Percentiles rank a stretch among this genome's conserved stretches.
Evolutionary conservation across 257 asterid species (phyloP).

Genomic region (Solanum habrochaites): DNA sequence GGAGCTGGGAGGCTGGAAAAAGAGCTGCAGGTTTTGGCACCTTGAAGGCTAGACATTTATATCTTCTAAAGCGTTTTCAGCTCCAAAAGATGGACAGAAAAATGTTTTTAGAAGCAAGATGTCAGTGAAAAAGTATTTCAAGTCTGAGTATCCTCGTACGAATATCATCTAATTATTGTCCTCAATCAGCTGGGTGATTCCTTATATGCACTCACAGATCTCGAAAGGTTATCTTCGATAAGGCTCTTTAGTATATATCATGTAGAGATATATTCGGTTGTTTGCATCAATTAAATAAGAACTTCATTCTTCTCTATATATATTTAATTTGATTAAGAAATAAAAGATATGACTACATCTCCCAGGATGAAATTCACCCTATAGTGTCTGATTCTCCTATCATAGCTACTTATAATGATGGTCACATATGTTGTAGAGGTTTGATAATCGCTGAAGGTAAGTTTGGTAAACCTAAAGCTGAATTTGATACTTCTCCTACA

Average conservation of each 20-base stretch:
- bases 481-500: background rate
- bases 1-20: slow-evolving; percentile 62
- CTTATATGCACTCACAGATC: no score
- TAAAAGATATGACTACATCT: no score
- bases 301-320: no score
- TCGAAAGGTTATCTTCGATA: no score
- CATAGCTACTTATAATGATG: no score
- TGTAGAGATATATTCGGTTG: background rate
- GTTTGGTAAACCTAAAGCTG: background rate
- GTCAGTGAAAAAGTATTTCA: slow-evolving; percentile 37
- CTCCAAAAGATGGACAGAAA: background rate
- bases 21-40: slow-evolving; percentile 36
- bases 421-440: no score
- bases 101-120: slow-evolving; percentile 41
- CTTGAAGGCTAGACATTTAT: slow-evolving; percentile 7
- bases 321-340: no score
- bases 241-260: no score
- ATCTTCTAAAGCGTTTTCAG: no score
- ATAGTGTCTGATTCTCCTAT: no score
- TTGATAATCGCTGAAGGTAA: no score
- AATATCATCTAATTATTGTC: slow-evolving; percentile 45
- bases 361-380: no score
- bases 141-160: slow-evolving; percentile 34
- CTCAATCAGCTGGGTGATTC: slow-evolving; percentile 6
- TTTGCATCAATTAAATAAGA: background rate